Percentiles rank a stretch among this genome's conserved stretches.
Conservation (phyloP, 371 early-diverging fungal genomes). For the Furculomyces boomerangus region DNA sequence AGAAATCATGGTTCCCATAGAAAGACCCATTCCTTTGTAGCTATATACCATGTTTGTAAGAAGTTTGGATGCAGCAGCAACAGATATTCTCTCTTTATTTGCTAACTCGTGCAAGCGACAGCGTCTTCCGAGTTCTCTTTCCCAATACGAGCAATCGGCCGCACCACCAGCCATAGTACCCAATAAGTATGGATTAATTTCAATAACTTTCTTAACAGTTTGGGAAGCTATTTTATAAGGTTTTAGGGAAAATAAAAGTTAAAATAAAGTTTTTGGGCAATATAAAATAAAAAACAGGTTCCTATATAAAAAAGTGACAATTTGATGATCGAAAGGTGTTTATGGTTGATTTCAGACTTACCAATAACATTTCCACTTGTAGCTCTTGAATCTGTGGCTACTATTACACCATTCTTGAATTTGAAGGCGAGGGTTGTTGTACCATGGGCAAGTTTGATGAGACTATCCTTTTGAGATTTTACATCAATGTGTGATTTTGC, state of each 20-base stretch:
- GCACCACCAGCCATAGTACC: slow-evolving; percentile 99
- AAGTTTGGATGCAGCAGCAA: slow-evolving; percentile 96
- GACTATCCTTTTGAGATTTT: slow-evolving; percentile 20
- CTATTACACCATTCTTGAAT: slow-evolving; percentile 92
- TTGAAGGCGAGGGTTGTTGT: slow-evolving; percentile 99
- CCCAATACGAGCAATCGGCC: slow-evolving; percentile 99
- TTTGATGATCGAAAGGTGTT: neutral
- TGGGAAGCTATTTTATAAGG: slow-evolving; percentile 51
- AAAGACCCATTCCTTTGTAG: slow-evolving; percentile 98
- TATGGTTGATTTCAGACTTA: slow-evolving; percentile 27
- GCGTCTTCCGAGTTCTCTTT: slow-evolving; percentile 92
- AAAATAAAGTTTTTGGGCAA: no score
- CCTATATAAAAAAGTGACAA: no score
- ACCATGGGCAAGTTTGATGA: slow-evolving; percentile 84
- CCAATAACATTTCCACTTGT: slow-evolving; percentile 93
- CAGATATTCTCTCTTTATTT: slow-evolving; percentile 97
- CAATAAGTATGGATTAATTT: slow-evolving; percentile 97
- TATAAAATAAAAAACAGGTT: no score
- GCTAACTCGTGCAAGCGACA: slow-evolving; percentile 92
- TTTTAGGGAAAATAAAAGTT: slow-evolving; percentile 22
- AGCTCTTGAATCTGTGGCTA: slow-evolving; percentile 99
- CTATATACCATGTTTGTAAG: slow-evolving; percentile 90
- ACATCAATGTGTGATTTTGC: slow-evolving; percentile 19
- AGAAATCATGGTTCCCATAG: slow-evolving; percentile 99
- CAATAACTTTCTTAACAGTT: slow-evolving; percentile 98